Conservation (phyloP, 2,329 filamentous ascomycete species). For the Trichoderma sp. region DNA sequence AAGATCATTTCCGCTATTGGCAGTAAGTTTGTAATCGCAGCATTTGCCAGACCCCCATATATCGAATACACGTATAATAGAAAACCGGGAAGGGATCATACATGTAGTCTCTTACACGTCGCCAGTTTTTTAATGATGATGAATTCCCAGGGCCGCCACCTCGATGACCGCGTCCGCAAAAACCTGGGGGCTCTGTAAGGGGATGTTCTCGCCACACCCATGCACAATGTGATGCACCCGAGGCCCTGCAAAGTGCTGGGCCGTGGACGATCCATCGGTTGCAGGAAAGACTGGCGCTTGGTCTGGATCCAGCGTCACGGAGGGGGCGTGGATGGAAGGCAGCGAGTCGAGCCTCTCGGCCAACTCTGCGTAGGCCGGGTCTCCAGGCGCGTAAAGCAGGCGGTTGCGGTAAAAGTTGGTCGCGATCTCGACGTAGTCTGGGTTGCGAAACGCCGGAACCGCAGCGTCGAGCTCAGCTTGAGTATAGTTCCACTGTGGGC, state of each 20-base stretch:
- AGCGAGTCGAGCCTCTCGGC: slow-evolving; percentile 17
- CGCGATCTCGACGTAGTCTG: slow-evolving; percentile 40
- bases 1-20: neutral
- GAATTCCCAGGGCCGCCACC: neutral
- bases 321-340: slow-evolving; percentile 17
- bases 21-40: neutral
- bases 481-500: slow-evolving; percentile 26
- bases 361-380: slow-evolving; percentile 1
- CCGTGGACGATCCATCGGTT: slow-evolving; percentile 20
- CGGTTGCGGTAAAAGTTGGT: slow-evolving; percentile 43
- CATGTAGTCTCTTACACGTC: neutral
- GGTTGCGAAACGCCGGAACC: slow-evolving; percentile 20
- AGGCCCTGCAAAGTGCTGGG: slow-evolving; percentile 15
- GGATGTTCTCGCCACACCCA: slow-evolving; percentile 20
- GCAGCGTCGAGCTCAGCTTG: slow-evolving; percentile 25
- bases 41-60: neutral
- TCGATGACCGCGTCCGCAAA: slow-evolving; percentile 22
- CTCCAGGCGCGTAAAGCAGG: slow-evolving; percentile 28
- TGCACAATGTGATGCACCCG: slow-evolving; percentile 21
- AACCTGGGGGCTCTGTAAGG: slow-evolving; percentile 20
- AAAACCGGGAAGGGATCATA: neutral
- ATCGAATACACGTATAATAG: neutral
- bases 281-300: slow-evolving; percentile 18
- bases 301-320: slow-evolving; percentile 20
- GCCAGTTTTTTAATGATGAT: neutral